These are phyloP conservation scores for Streptanthus diversifolius DNA, from an alignment of 345 rosid species.

Conservation along the genomic window DNA sequence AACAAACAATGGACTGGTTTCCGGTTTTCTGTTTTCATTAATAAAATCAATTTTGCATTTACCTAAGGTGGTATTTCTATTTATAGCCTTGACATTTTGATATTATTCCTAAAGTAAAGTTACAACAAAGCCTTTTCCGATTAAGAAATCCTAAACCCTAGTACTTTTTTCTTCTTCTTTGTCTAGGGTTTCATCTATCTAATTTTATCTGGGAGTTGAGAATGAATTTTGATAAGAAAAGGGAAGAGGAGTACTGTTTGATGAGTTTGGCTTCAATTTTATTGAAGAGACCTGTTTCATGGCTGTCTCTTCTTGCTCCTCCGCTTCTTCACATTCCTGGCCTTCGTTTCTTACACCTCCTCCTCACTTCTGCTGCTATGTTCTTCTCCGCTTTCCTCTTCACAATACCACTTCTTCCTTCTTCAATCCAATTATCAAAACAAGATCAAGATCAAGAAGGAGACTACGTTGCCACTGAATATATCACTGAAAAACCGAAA, in stretches of 20 bases:
- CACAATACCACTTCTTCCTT: slow-evolving; percentile 10
- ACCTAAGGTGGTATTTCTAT: slow-evolving; percentile 11
- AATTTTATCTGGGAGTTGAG: neutral
- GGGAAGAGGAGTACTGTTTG: slow-evolving; percentile 16
- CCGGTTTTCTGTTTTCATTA: neutral
- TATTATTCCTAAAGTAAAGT: neutral
- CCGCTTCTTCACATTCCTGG: slow-evolving; percentile 32
- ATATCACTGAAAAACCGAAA: neutral
- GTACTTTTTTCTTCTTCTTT: neutral
- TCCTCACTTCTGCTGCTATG: slow-evolving; percentile 40
- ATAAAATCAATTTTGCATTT: neutral
- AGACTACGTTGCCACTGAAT: neutral
- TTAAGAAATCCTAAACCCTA: slow-evolving; percentile 8
- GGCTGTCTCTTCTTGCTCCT: slow-evolving; percentile 34
- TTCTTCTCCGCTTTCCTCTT: slow-evolving; percentile 38
- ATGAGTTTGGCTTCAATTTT: slow-evolving; percentile 37
- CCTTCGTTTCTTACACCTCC: slow-evolving; percentile 32
- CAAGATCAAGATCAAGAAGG: slow-evolving; percentile 35
- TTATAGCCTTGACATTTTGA: slow-evolving; percentile 20
- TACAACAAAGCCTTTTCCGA: neutral
- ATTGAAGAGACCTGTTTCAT: slow-evolving; percentile 35
- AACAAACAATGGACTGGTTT: slow-evolving; percentile 31
- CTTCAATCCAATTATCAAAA: slow-evolving; percentile 5
- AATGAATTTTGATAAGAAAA: slow-evolving; percentile 26
- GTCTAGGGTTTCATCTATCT: slow-evolving; percentile 16